phyloP scores from a whole-genome alignment of 495 filamentous ascomycete species.

The Aspergillus baeticus region DNA sequence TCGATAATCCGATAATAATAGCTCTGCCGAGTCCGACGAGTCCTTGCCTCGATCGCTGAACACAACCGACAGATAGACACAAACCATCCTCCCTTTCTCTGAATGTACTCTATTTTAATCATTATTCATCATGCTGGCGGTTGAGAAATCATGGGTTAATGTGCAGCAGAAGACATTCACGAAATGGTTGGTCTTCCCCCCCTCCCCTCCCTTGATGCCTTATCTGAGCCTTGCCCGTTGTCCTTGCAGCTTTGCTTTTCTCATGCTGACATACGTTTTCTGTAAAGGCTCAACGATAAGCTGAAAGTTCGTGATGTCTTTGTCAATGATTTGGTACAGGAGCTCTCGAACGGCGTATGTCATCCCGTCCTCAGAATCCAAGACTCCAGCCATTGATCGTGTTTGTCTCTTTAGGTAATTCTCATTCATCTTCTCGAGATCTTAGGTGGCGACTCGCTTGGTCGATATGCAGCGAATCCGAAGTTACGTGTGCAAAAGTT shows the following conservation, averaged over 20 bases:
- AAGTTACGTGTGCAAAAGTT: conserved; percentile 96
- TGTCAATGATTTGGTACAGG: conserved; percentile 80
- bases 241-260: background rate
- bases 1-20: conserved; percentile 4
- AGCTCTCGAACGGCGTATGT: conserved; percentile 91
- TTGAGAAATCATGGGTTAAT: conserved; percentile 89
- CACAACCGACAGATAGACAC: conserved; percentile 2
- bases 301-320: conserved; percentile 69
- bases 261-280: conserved; percentile 5
- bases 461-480: conserved; percentile 91
- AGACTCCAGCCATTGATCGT: background rate
- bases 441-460: conserved; percentile 87
- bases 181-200: conserved; percentile 68
- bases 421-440: conserved; percentile 97
- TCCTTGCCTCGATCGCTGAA: conserved; percentile 6
- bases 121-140: conserved; percentile 53
- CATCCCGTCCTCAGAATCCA: background rate
- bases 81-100: conserved; percentile 31
- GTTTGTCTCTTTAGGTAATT: conserved; percentile 60
- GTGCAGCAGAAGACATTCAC: conserved; percentile 99
- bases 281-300: conserved; percentile 87
- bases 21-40: background rate
- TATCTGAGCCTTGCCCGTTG: background rate
- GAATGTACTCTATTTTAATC: conserved; percentile 28
- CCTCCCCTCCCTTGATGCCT: background rate